Evolutionary conservation across 202 grass and related monocot genomes (phyloP), one percentile per base, ranked within the genome.

Genomic region (Carex sylvatica): DNA sequence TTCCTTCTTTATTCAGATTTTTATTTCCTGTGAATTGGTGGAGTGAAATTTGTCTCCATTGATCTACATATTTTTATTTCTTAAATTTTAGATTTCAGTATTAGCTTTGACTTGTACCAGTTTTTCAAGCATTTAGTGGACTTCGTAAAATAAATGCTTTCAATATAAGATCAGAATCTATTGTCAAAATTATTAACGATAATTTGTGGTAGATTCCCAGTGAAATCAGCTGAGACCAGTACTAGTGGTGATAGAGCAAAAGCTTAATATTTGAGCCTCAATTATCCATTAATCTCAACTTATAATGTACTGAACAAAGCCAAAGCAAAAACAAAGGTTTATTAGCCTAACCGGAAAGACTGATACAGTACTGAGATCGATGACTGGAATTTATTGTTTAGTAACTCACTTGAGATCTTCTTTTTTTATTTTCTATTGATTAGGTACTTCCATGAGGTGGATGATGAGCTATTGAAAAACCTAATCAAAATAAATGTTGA

Each of bases 401-500:
- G 53, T 36, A 59, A 20, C 16, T 59, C 28, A 77, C n/a, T 35
- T 5, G 30, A 54, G 15, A 2, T 81, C 10, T 65, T 31, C 15
- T 82, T 53, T 4, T 4, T 42, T 68, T 82, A 3, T 28, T 67
- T 58, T 13, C 9, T 42, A 36, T 82, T 82, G 2, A 70, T 70
- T 70, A 82, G 80, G 86, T 97, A 93, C 89, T 93, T 97, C 90
- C 94, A 97, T 85, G 94, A 97, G 91, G 89, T 97, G 65, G 91
- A 91, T 83, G 91, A 97, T 67, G 91, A 89, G n/a, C 83, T 97
- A 63, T 74, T 94, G 86, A 86, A 87, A 22, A 85, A 56, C 73
- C 84, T 97, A 33, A 88, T 97, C 80, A 92, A 84, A 70, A 76
- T 97, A 70, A 97, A 97, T 84, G 94, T 94, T 51, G 94, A 97